Percentiles rank a stretch among this genome's conserved stretches.
Evolutionary conservation across 176 grass and related monocot genomes (phyloP).

Genomic region (Hyparrhenia diplandra): DNA sequence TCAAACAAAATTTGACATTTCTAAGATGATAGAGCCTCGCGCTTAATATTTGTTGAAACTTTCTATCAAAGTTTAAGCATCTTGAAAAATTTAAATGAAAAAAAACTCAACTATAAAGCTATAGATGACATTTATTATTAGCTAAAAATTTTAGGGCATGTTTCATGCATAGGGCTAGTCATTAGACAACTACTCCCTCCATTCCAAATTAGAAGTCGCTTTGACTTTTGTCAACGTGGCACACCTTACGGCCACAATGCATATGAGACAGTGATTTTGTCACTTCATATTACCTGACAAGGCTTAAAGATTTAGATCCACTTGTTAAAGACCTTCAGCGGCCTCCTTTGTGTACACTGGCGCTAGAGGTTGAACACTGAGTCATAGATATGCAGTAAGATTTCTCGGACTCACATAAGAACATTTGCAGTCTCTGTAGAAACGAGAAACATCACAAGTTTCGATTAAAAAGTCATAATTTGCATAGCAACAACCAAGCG

Average conservation of each 20-base stretch:
- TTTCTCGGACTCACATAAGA: not conserved
- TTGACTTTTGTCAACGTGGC: not conserved
- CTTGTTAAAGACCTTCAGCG: not conserved
- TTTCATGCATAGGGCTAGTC: too few relatives aligned
- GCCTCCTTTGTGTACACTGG: not conserved
- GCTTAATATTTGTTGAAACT: too few relatives aligned
- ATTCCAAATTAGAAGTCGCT: too few relatives aligned
- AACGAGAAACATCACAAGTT: not conserved
- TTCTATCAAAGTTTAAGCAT: too few relatives aligned
- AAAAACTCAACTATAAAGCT: too few relatives aligned
- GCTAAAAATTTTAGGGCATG: too few relatives aligned
- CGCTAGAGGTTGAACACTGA: not conserved
- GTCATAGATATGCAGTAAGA: not conserved
- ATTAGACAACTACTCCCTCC: too few relatives aligned
- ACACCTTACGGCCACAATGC: not conserved
- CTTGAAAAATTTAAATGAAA: too few relatives aligned
- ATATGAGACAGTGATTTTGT: not conserved
- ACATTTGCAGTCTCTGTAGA: not conserved
- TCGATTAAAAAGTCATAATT: not conserved
- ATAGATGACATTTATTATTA: too few relatives aligned
- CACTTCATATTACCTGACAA: not conserved
- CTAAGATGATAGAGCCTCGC: too few relatives aligned
- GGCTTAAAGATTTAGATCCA: too few relatives aligned
- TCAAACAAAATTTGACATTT: too few relatives aligned
- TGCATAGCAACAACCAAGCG: not conserved